These are phyloP conservation scores for Globisporangium abappressorium DNA, from an alignment of 352 stramenopile species.

Conservation along the genomic window DNA sequence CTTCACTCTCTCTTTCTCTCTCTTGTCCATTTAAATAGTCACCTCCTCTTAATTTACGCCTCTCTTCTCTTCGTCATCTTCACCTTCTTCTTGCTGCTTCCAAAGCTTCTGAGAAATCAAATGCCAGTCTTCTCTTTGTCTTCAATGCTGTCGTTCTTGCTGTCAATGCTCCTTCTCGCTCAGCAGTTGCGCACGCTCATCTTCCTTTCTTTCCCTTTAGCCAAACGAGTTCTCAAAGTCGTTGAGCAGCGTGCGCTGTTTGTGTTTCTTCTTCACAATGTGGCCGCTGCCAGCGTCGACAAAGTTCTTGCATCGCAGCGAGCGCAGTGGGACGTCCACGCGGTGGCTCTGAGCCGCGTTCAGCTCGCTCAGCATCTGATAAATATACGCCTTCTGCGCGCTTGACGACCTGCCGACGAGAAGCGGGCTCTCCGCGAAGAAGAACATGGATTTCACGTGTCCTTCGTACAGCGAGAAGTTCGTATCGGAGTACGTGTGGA, in stretches of 20 bases:
- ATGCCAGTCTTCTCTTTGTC: neutral
- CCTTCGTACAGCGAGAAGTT: slow-evolving; percentile 15
- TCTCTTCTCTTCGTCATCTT: neutral
- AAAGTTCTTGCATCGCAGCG: slow-evolving; percentile 67
- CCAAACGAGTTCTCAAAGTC: slow-evolving; percentile 35
- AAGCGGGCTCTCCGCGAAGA: slow-evolving; percentile 66
- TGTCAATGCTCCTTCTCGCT: neutral
- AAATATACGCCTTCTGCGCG: slow-evolving; percentile 52
- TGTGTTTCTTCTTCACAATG: slow-evolving; percentile 51
- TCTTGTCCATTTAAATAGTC: slow-evolving; percentile 13
- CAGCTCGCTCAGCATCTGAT: slow-evolving; percentile 46
- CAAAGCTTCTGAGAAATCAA: neutral
- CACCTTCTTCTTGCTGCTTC: neutral
- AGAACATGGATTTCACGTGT: slow-evolving; percentile 32
- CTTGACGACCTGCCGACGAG: slow-evolving; percentile 42
- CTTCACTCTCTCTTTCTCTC: neutral
- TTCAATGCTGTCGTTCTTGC: neutral
- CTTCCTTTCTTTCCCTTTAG: neutral
- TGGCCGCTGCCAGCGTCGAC: slow-evolving; percentile 46
- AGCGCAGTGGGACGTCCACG: slow-evolving; percentile 59
- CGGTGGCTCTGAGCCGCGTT: slow-evolving; percentile 42
- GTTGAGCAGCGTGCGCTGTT: slow-evolving; percentile 23
- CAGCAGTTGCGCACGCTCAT: neutral
- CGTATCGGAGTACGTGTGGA: slow-evolving; percentile 30
- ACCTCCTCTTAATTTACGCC: slow-evolving; percentile 6